Evolutionary conservation across 2,329 filamentous ascomycete species (phyloP).

Genomic region (Botrytis sinoallii): DNA sequence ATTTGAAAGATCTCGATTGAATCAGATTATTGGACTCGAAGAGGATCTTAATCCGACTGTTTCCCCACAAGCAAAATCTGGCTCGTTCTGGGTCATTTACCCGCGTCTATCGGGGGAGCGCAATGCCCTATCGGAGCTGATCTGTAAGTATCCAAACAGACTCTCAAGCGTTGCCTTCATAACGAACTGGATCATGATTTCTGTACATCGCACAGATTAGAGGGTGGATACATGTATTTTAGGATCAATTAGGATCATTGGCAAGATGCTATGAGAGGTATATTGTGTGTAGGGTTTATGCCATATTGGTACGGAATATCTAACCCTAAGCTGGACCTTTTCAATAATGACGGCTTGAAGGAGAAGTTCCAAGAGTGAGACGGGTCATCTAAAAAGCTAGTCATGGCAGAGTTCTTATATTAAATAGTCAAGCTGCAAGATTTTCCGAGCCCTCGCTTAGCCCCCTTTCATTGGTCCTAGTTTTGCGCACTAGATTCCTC

Average conservation of each 20-base stretch:
- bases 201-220: not conserved
- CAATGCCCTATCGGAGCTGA: not conserved
- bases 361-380: not conserved
- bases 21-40: not conserved
- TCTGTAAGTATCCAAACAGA: not conserved
- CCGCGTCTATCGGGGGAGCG: not conserved
- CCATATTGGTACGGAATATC: too few species aligned
- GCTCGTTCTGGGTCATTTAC: not conserved
- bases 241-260: not conserved
- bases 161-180: not conserved
- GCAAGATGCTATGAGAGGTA: too few species aligned
- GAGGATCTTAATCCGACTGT: not conserved
- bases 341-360: not conserved
- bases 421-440: not conserved
- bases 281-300: not conserved
- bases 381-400: accelerated
- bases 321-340: not conserved
- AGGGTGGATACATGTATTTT: not conserved
- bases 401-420: not conserved
- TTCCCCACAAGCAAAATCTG: not conserved
- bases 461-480: too few species aligned
- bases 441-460: not conserved
- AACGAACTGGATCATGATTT: not conserved
- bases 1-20: not conserved
- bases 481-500: too few species aligned